phyloP scores from a whole-genome alignment of 768 basidiomycete genomes.

The Leccinum subtestaceum region DNA sequence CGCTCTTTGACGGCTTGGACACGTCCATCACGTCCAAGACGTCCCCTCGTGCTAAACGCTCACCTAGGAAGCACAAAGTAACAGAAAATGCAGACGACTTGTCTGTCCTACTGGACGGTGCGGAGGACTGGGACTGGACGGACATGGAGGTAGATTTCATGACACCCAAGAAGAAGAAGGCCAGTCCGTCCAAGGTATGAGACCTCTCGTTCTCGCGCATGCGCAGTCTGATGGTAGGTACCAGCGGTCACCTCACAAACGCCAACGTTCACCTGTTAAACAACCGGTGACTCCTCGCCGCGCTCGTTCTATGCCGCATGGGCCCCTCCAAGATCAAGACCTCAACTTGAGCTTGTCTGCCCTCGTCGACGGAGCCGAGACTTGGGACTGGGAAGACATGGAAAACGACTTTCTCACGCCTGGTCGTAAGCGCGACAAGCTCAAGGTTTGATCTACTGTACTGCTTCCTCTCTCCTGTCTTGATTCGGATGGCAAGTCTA shows the following conservation, averaged over 20 bases:
- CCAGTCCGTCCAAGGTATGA: constrained; percentile 24
- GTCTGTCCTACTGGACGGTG: constrained; percentile 54
- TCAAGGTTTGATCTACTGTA: constrained; percentile 17
- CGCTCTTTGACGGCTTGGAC: constrained; percentile 50
- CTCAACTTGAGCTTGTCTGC: constrained; percentile 43
- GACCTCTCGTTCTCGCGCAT: background rate
- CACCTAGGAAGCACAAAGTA: constrained; percentile 25
- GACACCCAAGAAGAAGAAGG: constrained; percentile 47
- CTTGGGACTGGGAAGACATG: constrained; percentile 69
- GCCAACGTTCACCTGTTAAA: constrained; percentile 20
- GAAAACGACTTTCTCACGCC: constrained; percentile 48
- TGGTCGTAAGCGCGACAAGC: constrained; percentile 31
- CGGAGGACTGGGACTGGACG: constrained; percentile 69
- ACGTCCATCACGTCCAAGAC: constrained; percentile 43
- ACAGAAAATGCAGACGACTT: constrained; percentile 35
- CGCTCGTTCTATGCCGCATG: constrained; percentile 9
- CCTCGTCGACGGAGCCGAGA: constrained; percentile 61
- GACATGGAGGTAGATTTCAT: constrained; percentile 51
- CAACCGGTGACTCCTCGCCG: constrained; percentile 9
- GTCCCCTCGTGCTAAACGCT: constrained; percentile 26
- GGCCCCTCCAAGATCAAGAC: constrained; percentile 2
- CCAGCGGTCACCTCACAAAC: constrained; percentile 15
- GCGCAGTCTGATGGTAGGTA: background rate
- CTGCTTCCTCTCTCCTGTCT: background rate
- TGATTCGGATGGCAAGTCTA: constrained; percentile 15